phyloP scores from a whole-genome alignment of 495 filamentous ascomycete species.

The Annulohypoxylon nitens region DNA sequence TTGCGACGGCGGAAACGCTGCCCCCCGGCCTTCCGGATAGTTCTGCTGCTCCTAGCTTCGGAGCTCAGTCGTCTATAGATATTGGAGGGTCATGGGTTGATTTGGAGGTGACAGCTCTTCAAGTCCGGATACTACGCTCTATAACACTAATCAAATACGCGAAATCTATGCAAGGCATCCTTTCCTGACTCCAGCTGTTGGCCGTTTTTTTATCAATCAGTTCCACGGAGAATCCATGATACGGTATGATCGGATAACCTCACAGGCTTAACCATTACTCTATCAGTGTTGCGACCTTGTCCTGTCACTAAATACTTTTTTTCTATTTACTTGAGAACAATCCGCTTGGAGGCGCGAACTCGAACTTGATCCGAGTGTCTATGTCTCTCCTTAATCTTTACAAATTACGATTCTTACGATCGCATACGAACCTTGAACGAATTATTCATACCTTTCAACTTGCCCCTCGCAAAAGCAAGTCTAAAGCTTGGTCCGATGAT shows the following conservation, averaged over 20 bases:
- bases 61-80: background rate
- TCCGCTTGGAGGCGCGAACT: background rate
- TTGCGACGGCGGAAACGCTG: background rate
- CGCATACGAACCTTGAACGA: background rate
- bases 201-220: background rate
- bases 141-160: background rate
- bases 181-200: background rate
- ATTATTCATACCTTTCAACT: background rate
- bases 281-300: background rate
- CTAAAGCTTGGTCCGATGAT: background rate
- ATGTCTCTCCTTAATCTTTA: background rate
- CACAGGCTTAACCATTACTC: background rate
- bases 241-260: background rate
- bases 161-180: conserved; percentile 24
- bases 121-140: background rate
- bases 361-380: background rate
- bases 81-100: background rate
- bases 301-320: background rate
- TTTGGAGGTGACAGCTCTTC: background rate
- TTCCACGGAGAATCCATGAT: conserved; percentile 2
- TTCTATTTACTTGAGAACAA: background rate
- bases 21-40: background rate
- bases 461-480: background rate
- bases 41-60: background rate
- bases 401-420: background rate